Conservation (phyloP, 805 yeast species). For the Wickerhamomyces kurtzmanii region DNA sequence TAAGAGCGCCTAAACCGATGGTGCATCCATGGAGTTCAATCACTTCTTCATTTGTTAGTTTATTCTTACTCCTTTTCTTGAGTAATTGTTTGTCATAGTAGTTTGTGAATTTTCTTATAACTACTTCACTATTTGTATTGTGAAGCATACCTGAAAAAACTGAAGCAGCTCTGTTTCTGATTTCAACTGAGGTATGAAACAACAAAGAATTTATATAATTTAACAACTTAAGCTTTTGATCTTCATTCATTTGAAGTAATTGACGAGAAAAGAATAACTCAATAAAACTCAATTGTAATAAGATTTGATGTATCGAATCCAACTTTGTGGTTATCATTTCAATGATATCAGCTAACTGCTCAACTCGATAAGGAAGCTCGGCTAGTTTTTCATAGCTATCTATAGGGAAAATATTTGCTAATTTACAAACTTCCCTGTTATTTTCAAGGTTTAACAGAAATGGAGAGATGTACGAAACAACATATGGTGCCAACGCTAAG, state of each 20-base stretch:
- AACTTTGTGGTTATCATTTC: conserved; percentile 25
- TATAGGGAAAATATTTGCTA: conserved; percentile 51
- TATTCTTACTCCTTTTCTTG: conserved; percentile 19
- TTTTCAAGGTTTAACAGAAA: conserved; percentile 53
- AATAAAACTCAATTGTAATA: conserved; percentile 56
- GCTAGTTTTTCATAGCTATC: conserved; percentile 35
- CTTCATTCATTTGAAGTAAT: conserved; percentile 37
- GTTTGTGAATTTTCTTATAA: conserved; percentile 30
- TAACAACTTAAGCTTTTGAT: conserved; percentile 40
- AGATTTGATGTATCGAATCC: conserved; percentile 51
- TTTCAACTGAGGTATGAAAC: conserved; percentile 58
- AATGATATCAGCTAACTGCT: conserved; percentile 31
- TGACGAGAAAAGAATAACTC: conserved; percentile 68
- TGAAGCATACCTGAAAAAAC: conserved; percentile 80
- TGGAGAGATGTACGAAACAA: conserved; percentile 50
- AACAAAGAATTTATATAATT: conserved; percentile 41
- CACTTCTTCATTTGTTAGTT: conserved; percentile 29
- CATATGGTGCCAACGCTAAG: conserved; percentile 38
- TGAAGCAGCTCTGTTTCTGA: conserved; percentile 62
- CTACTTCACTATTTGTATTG: conserved; percentile 24
- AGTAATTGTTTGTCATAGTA: conserved; percentile 15
- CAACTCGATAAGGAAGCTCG: conserved; percentile 32
- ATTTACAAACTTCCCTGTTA: conserved; percentile 73
- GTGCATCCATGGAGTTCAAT: conserved; percentile 72
- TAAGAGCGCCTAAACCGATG: conserved; percentile 78